A percentile compares a stretch with the other conserved stretches of the same genome.
These are phyloP conservation scores for Triticum urartu DNA, from an alignment of 176 grass and related monocot genomes.

Conservation along the genomic window DNA sequence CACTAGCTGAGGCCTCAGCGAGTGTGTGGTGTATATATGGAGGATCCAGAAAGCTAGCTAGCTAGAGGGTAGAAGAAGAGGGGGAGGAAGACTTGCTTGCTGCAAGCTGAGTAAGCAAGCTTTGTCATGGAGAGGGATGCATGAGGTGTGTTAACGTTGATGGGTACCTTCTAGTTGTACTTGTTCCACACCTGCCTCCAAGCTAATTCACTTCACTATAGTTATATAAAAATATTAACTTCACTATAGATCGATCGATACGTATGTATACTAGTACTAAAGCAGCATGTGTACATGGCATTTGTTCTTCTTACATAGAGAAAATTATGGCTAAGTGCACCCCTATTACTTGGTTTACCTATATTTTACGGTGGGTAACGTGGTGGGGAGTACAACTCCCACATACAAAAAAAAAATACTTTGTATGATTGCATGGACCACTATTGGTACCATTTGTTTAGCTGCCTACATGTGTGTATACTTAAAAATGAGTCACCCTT, in stretches of 20 bases:
- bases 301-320: too few species aligned
- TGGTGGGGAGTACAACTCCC: neutral
- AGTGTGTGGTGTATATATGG: too few species aligned
- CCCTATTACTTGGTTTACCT: neutral
- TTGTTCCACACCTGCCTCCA: conserved; percentile 3
- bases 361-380: conserved; percentile 10
- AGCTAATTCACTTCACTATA: neutral
- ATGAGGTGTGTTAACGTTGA: neutral
- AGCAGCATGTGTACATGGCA: neutral
- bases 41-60: neutral
- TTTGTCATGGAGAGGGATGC: conserved; percentile 9
- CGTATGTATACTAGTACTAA: neutral
- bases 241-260: neutral
- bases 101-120: neutral
- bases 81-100: neutral
- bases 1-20: too few species aligned
- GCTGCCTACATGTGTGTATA: neutral
- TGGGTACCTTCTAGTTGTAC: conserved; percentile 13
- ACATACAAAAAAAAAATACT: neutral
- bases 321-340: neutral
- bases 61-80: neutral
- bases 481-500: too few species aligned
- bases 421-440: neutral
- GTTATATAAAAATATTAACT: too few species aligned
- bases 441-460: neutral